phyloP scores from a whole-genome alignment of 202 grass and related monocot genomes.

The Setaria italica region DNA sequence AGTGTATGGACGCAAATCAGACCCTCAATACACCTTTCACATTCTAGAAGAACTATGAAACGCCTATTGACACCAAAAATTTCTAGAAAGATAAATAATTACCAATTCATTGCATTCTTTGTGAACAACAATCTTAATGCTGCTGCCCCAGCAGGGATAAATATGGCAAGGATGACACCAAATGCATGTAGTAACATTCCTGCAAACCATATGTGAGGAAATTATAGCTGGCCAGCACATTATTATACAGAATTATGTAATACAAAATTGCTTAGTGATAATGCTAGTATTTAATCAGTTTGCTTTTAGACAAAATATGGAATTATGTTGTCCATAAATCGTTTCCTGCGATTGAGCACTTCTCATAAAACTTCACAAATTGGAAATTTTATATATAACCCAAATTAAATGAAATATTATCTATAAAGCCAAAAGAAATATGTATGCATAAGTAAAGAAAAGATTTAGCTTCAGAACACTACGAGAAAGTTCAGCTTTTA shows the following conservation, averaged over 20 bases:
- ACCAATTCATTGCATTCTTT: constrained; percentile 98
- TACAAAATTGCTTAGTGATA: constrained; percentile 15
- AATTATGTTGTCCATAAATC: constrained; percentile 8
- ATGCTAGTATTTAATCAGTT: constrained; percentile 35
- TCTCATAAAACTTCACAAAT: constrained; percentile 5
- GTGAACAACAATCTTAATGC: constrained; percentile 83
- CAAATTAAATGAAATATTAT: neutral
- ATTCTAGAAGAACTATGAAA: neutral
- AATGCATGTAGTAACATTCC: constrained; percentile 85
- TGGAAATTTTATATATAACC: neutral
- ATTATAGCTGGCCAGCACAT: constrained; percentile 36
- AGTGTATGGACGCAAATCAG: neutral
- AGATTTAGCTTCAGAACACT: neutral
- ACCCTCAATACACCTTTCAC: neutral
- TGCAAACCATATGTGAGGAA: constrained; percentile 53
- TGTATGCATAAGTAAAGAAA: neutral
- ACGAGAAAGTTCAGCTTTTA: constrained; percentile 4
- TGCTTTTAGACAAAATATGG: constrained; percentile 17
- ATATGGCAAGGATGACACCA: constrained; percentile 78
- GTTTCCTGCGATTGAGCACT: neutral
- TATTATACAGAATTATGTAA: constrained; percentile 1
- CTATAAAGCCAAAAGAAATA: neutral
- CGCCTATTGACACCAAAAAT: neutral
- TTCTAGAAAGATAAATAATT: constrained; percentile 43
- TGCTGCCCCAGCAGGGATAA: constrained; percentile 75